These are phyloP conservation scores for Talaromyces sp. DNA, from an alignment of 2,329 filamentous ascomycete species.

Conservation along the genomic window DNA sequence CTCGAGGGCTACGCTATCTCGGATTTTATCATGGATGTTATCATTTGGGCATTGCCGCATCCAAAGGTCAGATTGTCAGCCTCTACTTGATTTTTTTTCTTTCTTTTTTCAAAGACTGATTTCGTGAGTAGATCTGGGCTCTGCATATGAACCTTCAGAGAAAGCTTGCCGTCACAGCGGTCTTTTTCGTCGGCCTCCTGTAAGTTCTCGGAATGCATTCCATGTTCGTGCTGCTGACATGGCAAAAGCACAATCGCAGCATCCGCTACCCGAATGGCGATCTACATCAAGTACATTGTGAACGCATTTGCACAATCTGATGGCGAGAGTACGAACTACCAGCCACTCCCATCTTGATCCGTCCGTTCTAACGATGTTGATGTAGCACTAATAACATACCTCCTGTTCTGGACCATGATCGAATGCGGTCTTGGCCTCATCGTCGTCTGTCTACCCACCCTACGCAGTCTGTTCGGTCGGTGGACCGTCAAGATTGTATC, in stretches of 20 bases:
- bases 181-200: background rate
- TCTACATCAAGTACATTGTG: background rate
- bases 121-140: background rate
- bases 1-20: slow-evolving; percentile 2
- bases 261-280: background rate
- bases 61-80: background rate
- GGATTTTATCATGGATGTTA: background rate
- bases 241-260: background rate
- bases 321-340: background rate
- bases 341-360: background rate
- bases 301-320: background rate
- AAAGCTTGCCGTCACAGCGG: background rate
- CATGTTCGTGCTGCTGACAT: background rate
- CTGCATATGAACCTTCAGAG: background rate
- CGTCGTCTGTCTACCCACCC: background rate
- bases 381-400: background rate
- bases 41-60: background rate
- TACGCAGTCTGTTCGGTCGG: background rate
- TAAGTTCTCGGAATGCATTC: background rate
- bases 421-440: background rate
- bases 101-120: too few relatives aligned
- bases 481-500: background rate
- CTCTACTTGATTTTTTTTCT: too few relatives aligned
- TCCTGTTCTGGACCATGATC: background rate
- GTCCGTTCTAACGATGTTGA: background rate